Evolutionary conservation across 1,284 basidiomycete genomes (phyloP).

Genomic region (Sanghuangporus baumii): DNA sequence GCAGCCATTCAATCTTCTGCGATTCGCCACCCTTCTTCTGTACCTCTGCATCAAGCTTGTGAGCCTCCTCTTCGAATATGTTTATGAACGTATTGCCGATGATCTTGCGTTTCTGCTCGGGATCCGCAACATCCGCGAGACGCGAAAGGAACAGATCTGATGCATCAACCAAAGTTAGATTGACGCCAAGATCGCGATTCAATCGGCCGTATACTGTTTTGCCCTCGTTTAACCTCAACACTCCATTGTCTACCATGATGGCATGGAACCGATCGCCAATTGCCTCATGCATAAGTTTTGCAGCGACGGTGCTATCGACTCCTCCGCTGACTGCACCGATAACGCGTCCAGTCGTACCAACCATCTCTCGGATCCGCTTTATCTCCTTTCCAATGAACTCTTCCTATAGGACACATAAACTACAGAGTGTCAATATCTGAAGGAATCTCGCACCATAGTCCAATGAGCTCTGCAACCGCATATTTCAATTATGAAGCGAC

Average conservation of each 20-base stretch:
- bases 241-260: conserved; percentile 99
- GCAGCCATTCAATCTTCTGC: conserved; percentile 93
- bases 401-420: conserved; percentile 46
- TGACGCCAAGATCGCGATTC: conserved; percentile 90
- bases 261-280: conserved; percentile 99
- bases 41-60: conserved; percentile 80
- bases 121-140: conserved; percentile 89
- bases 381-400: conserved; percentile 99
- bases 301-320: conserved; percentile 97
- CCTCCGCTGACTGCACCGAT: conserved; percentile 98
- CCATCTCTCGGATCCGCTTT: conserved; percentile 89
- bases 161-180: conserved; percentile 93
- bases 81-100: conserved; percentile 99
- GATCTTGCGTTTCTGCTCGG: conserved; percentile 96
- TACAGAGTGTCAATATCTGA: neutral
- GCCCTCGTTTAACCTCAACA: conserved; percentile 89
- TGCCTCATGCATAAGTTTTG: conserved; percentile 99
- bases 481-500: conserved; percentile 81
- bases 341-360: conserved; percentile 91
- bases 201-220: conserved; percentile 95
- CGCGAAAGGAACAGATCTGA: conserved; percentile 91
- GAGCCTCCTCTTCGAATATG: conserved; percentile 92
- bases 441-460: conserved; percentile 76
- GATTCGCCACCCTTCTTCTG: conserved; percentile 63
- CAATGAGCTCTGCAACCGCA: conserved; percentile 83